Evolutionary conservation across 768 basidiomycete species (phyloP), one percentile per base, ranked within the genome.

Genomic region (Lentinula aciculospora): DNA sequence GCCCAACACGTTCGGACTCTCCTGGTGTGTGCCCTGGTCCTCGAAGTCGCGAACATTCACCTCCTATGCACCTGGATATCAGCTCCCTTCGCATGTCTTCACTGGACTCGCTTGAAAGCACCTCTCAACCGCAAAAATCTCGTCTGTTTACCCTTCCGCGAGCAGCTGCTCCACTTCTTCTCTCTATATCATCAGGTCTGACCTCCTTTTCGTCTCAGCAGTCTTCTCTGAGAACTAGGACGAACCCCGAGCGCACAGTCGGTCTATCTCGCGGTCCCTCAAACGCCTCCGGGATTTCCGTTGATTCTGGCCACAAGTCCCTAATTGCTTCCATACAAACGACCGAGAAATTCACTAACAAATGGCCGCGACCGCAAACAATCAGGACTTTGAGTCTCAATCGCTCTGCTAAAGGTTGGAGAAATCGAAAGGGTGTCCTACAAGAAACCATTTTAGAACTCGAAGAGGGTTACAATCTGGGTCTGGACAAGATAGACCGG

Each of bases 381-480:
- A 32, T 58, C 2, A 37, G 12, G 21, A 19, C 17, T 40, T 12
- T 32, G 21, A 47, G 15, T 32, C 15, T 27, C 27, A 23, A 21
- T 27, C 21, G 39, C 8, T 19, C 40, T 8, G 15, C n/a, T 9
- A 23, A 21, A 19, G 37, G 32, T 15, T 48, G 39, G 32, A 49
- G 40, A 12, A 45, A 37, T 36, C 56, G 19, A 7, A 53, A 47
- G n/a, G 49, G 44, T 17, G 31, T 25, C 19, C 44, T 54, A 12
- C 56, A 61, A 31, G 57, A 65, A 51, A 63, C 67, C 56, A 59
- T 66, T 10, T 67, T 64, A 9, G 69, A 66, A 57, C 62, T 73
- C 13, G 72, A 71, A 53, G 72, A 76, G 25, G 72, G 71, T 4
- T 66, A 59, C 27, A 76, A 72, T 1, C 63, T 75, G 44, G 76